A percentile compares a stretch with the other conserved stretches of the same genome.
phyloP scores from a whole-genome alignment of 768 basidiomycete species.

The Boletellus emodensis region DNA sequence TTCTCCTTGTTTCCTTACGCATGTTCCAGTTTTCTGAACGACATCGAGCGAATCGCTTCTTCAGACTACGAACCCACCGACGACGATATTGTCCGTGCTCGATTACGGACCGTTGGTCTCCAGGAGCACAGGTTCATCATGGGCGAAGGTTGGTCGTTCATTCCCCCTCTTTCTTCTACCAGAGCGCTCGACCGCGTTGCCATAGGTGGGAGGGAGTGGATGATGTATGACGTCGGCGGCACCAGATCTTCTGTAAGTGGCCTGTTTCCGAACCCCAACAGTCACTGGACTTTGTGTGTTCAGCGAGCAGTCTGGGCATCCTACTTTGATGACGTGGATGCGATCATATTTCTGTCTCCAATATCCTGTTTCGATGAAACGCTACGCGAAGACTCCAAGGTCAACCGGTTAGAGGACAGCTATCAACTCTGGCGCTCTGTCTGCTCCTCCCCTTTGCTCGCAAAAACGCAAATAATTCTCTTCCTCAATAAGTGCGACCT shows the following conservation, averaged over 20 bases:
- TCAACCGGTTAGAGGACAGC: constrained; percentile 77
- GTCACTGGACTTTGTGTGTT: constrained; percentile 9
- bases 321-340: constrained; percentile 78
- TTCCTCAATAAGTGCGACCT: constrained; percentile 73
- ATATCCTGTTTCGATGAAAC: constrained; percentile 83
- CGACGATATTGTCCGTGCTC: constrained; percentile 74
- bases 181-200: background rate
- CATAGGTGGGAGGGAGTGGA: constrained; percentile 68
- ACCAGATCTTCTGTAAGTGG: constrained; percentile 57
- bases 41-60: constrained; percentile 61
- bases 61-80: constrained; percentile 66
- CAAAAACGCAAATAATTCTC: constrained; percentile 47
- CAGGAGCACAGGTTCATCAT: constrained; percentile 70
- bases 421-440: constrained; percentile 75
- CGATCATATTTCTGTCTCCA: constrained; percentile 73
- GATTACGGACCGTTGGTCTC: constrained; percentile 72
- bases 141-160: constrained; percentile 46
- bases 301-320: constrained; percentile 76
- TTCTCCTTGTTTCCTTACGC: background rate
- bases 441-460: constrained; percentile 60
- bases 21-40: constrained; percentile 58
- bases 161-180: background rate
- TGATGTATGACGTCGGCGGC: constrained; percentile 80
- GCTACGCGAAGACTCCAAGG: constrained; percentile 61
- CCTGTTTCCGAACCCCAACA: background rate